phyloP scores from a whole-genome alignment of 208 protist species.

The Porcisia hertigi region DNA sequence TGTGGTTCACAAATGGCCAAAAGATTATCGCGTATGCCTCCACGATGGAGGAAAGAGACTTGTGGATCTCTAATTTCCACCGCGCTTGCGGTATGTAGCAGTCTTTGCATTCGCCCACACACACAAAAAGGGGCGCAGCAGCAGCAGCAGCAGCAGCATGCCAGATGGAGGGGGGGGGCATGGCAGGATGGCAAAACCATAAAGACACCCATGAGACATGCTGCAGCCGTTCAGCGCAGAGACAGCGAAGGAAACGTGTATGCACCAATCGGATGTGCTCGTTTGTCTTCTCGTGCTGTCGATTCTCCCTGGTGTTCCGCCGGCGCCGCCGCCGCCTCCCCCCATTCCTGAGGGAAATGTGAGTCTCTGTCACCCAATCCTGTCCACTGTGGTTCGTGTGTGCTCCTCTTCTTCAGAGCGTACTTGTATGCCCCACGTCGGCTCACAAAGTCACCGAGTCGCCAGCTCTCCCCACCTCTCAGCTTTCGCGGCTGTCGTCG shows the following conservation, averaged over 20 bases:
- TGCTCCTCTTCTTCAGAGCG: neutral
- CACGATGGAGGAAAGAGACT: conserved; percentile 71
- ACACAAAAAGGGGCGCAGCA: no score
- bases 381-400: neutral
- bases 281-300: neutral
- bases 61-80: conserved; percentile 87
- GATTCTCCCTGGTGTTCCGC: no score
- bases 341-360: neutral
- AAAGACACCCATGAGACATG: neutral
- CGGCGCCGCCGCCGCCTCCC: neutral
- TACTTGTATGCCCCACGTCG: neutral
- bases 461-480: neutral
- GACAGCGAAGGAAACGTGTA: neutral
- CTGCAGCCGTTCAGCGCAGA: neutral
- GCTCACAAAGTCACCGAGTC: neutral
- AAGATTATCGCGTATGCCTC: conserved; percentile 86
- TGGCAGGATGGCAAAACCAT: neutral
- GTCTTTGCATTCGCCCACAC: neutral
- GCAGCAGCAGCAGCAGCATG: no score
- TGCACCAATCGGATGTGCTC: neutral
- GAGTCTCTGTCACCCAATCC: no score
- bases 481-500: neutral
- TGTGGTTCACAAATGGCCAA: conserved; percentile 90
- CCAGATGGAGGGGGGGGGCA: neutral
- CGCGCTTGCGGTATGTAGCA: conserved; percentile 82